A percentile compares a stretch with the other conserved stretches of the same genome.
phyloP scores from a whole-genome alignment of 1,284 basidiomycete genomes.

The Puccinia triticina region DNA sequence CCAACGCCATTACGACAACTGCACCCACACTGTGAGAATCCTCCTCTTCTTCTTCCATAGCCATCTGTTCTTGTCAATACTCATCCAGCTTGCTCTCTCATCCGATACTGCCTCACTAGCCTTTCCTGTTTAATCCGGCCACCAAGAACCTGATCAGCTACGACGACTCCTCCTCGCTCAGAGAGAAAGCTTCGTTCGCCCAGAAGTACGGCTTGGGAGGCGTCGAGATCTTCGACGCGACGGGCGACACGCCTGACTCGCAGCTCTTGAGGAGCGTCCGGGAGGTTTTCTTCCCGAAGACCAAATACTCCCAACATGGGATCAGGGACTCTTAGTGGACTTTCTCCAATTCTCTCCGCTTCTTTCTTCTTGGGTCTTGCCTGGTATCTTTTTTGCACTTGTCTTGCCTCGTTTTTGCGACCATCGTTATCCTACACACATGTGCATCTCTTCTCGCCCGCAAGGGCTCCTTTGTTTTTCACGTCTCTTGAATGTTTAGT shows the following conservation, averaged over 20 bases:
- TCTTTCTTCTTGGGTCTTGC: too few species aligned
- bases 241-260: slow-evolving; percentile 32
- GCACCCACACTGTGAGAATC: slow-evolving; percentile 45
- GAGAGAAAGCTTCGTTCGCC: slow-evolving; percentile 38
- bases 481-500: too few species aligned
- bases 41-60: background rate
- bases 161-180: slow-evolving; percentile 37
- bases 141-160: slow-evolving; percentile 41
- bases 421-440: too few species aligned
- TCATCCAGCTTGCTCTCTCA: too few species aligned
- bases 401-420: too few species aligned
- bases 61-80: background rate
- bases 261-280: slow-evolving; percentile 26
- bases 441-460: too few species aligned
- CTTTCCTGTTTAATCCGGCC: slow-evolving; percentile 49
- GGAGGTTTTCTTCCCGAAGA: background rate
- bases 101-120: too few species aligned
- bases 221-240: slow-evolving; percentile 45
- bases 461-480: too few species aligned
- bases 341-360: too few species aligned
- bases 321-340: background rate
- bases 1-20: slow-evolving; percentile 32
- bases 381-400: too few species aligned
- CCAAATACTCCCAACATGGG: background rate
- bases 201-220: slow-evolving; percentile 29